These are phyloP conservation scores for Corylus avellana DNA, from an alignment of 306 rosid species.

Conservation along the genomic window DNA sequence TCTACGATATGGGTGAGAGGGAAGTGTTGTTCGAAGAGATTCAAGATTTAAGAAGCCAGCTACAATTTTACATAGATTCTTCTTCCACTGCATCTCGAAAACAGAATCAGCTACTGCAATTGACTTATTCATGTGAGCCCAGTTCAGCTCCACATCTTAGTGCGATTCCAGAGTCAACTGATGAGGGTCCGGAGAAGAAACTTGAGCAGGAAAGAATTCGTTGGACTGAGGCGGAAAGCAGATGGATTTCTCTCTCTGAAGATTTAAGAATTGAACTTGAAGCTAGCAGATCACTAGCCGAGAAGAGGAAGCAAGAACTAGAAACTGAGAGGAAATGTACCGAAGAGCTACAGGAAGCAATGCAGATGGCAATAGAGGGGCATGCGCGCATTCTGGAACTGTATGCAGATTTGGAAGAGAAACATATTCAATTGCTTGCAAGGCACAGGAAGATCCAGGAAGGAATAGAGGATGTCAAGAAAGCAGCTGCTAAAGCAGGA, in stretches of 20 bases:
- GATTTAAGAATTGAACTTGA: constrained; percentile 90
- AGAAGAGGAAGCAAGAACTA: constrained; percentile 65
- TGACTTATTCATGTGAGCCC: constrained; percentile 60
- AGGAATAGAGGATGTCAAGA: constrained; percentile 91
- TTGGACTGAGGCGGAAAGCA: constrained; percentile 94
- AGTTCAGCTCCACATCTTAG: constrained; percentile 50
- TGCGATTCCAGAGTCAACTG: constrained; percentile 50
- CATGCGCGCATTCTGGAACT: constrained; percentile 89
- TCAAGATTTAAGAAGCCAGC: constrained; percentile 90
- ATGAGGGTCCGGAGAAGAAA: constrained; percentile 49
- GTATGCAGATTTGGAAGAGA: constrained; percentile 98
- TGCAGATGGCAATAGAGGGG: constrained; percentile 84
- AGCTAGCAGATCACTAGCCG: constrained; percentile 63
- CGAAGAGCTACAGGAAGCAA: constrained; percentile 86
- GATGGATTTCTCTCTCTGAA: constrained; percentile 87
- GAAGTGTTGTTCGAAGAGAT: constrained; percentile 96
- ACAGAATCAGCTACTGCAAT: constrained; percentile 59
- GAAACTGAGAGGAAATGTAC: constrained; percentile 84
- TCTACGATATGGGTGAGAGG: constrained; percentile 82
- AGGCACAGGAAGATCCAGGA: constrained; percentile 86
- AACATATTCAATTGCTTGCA: constrained; percentile 76
- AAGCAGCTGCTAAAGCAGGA: constrained; percentile 95
- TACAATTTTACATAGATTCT: constrained; percentile 72
- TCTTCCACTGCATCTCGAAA: constrained; percentile 57
- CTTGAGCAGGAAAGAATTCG: constrained; percentile 75